phyloP scores from a whole-genome alignment of 2,329 filamentous ascomycete species.

The Phyllosticta citriasiana region DNA sequence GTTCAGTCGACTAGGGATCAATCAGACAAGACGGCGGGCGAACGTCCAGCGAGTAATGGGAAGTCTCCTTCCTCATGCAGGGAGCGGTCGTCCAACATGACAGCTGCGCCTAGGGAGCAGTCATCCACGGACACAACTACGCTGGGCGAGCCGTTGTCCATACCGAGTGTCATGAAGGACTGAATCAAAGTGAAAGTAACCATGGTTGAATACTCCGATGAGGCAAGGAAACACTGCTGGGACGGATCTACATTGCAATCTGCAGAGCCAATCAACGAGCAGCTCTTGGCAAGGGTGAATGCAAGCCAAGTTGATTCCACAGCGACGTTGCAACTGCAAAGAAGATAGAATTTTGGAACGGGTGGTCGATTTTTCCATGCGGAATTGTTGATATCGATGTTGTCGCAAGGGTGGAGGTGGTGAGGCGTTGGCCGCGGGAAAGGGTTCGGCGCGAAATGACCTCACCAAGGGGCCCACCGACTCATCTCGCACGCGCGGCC shows the following conservation, averaged over 20 bases:
- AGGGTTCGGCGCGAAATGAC: background rate
- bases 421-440: background rate
- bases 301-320: background rate
- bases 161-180: too few species aligned
- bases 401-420: background rate
- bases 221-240: background rate
- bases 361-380: background rate
- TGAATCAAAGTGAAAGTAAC: too few species aligned
- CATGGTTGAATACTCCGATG: too few species aligned
- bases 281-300: background rate
- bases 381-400: background rate
- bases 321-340: background rate
- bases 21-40: too few species aligned
- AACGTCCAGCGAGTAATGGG: too few species aligned
- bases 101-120: too few species aligned
- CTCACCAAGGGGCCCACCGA: background rate
- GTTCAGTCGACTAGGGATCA: too few species aligned
- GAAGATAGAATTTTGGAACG: background rate
- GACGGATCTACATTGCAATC: background rate
- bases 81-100: too few species aligned
- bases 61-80: too few species aligned
- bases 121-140: too few species aligned
- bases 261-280: background rate
- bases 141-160: too few species aligned
- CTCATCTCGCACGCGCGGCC: background rate